Base-by-base conservation (phyloP, 305 asterid genomes). In the Rubia balearica region DNA sequence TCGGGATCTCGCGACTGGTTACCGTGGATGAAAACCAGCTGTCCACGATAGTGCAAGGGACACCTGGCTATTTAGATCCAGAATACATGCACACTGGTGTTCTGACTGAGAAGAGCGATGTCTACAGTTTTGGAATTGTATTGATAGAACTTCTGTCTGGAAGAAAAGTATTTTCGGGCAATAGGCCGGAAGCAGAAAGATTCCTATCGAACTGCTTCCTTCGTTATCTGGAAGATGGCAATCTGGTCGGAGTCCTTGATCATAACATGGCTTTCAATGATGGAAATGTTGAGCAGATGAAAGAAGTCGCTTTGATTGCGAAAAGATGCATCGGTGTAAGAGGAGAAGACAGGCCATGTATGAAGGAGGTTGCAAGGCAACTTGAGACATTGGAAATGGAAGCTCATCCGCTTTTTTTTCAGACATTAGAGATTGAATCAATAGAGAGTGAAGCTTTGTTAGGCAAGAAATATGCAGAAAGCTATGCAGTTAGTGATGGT, bases 61-160 rank as follows among this genome's bases (percentile, higher is more conserved):
- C 70, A 11, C 42, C 0, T 2, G 59, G 70, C 9, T 74, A 74
- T 9, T 36, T 74, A 16, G 77, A 74, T 51, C 77, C 73, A 0
- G 77, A 74, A 6, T 74, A 68, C 53, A 1, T 74, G 63, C 77
- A 59, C 8, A 67, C 56, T 19, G 40, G 55, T 3, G 5, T 6
- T 6, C 5, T 75, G 42, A 69, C 75, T 9, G 71, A 63, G 46
- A 64, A 53, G 33, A 69, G 75, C 14, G 75, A 75, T 33, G 79
- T 70, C 13, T 75, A 70, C 22, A 75, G 75, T 43, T 70, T 51
- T 42, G 74, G 74, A 1, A 36, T 75, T 10, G 67, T 70, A 4
- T 45, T 75, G 0, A 36, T 70, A 3, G 78, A 75, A 46, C 42
- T 70, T 55, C 3, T 75, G 2, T 62, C 75, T 0, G 61, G 71